Conservation (phyloP, 2,329 filamentous ascomycete species). For the Drechslera avenae region DNA sequence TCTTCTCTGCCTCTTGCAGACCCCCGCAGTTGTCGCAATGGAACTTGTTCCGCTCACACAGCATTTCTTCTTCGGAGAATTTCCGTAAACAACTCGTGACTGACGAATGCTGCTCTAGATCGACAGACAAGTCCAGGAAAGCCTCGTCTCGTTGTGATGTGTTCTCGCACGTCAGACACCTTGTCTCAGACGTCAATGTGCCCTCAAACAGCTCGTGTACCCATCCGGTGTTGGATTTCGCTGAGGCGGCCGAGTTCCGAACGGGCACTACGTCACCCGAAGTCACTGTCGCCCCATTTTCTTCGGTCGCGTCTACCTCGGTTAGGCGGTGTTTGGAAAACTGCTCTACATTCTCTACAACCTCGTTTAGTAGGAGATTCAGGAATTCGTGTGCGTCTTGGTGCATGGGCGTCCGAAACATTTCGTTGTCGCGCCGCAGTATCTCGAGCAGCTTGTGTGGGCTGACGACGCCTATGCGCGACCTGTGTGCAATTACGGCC, state of each 20-base stretch:
- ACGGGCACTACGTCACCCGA: slow-evolving; percentile 27
- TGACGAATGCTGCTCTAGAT: slow-evolving; percentile 91
- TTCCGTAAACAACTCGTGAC: slow-evolving; percentile 94
- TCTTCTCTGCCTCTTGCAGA: slow-evolving; percentile 95
- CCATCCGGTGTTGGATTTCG: slow-evolving; percentile 64
- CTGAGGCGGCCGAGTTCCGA: slow-evolving; percentile 23
- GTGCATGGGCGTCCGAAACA: slow-evolving; percentile 97
- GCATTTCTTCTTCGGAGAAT: slow-evolving; percentile 96
- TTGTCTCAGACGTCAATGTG: slow-evolving; percentile 90
- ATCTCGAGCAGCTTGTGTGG: slow-evolving; percentile 93
- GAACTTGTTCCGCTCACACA: slow-evolving; percentile 98
- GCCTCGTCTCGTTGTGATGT: slow-evolving; percentile 94
- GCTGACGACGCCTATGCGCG: slow-evolving; percentile 86
- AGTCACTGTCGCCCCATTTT: slow-evolving; percentile 25
- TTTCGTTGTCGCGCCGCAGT: slow-evolving; percentile 90
- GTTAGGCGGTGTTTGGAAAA: slow-evolving; percentile 69
- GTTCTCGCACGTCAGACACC: slow-evolving; percentile 95
- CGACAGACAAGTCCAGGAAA: slow-evolving; percentile 94
- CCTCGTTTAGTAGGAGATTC: slow-evolving; percentile 91
- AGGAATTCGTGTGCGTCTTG: slow-evolving; percentile 98
- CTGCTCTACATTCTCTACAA: slow-evolving; percentile 92
- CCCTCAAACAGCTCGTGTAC: slow-evolving; percentile 98
- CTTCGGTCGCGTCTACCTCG: slow-evolving; percentile 38
- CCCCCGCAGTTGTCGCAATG: slow-evolving; percentile 98
- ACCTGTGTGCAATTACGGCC: slow-evolving; percentile 78